Evolutionary conservation across 306 rosid genomes (phyloP).

Genomic region (Prunus armeniaca): DNA sequence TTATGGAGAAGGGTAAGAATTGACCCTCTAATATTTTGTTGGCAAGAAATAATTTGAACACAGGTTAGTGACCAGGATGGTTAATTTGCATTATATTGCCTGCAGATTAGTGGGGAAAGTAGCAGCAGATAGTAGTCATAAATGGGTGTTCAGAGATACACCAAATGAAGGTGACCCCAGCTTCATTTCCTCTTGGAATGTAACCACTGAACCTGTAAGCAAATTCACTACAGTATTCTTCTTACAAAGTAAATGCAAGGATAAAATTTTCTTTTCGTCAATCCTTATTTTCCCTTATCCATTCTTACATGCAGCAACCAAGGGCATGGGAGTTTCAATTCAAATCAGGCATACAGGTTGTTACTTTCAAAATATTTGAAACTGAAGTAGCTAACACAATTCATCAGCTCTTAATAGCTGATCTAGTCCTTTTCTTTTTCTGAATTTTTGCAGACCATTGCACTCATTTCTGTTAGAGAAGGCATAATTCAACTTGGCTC

Average conservation of each 20-base stretch:
- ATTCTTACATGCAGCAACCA: slow-evolving; percentile 56
- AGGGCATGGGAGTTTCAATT: slow-evolving; percentile 85
- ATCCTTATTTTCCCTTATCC: background rate
- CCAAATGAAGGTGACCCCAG: slow-evolving; percentile 57
- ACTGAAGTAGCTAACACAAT: background rate
- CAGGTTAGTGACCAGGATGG: background rate
- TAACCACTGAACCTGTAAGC: slow-evolving; percentile 65
- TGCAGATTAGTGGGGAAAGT: slow-evolving; percentile 79
- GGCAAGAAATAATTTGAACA: background rate
- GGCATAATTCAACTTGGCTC: slow-evolving; percentile 89
- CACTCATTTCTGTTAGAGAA: slow-evolving; percentile 73
- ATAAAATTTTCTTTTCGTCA: background rate
- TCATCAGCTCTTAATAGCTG: background rate
- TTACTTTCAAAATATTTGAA: slow-evolving; percentile 15
- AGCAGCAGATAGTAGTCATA: slow-evolving; percentile 80
- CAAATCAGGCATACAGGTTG: slow-evolving; percentile 85
- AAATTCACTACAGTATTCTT: background rate
- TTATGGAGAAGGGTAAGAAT: slow-evolving; percentile 87
- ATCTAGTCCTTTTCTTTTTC: background rate
- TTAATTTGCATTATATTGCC: slow-evolving; percentile 8
- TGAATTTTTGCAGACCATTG: slow-evolving; percentile 56
- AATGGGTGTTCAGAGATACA: slow-evolving; percentile 71
- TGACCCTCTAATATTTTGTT: background rate
- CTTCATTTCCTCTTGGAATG: slow-evolving; percentile 72
- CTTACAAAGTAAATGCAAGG: background rate